Percentiles rank a stretch among this genome's conserved stretches.
These are phyloP conservation scores for Pythium guiyangense DNA, from an alignment of 352 stramenopile genomes.

Conservation along the genomic window DNA sequence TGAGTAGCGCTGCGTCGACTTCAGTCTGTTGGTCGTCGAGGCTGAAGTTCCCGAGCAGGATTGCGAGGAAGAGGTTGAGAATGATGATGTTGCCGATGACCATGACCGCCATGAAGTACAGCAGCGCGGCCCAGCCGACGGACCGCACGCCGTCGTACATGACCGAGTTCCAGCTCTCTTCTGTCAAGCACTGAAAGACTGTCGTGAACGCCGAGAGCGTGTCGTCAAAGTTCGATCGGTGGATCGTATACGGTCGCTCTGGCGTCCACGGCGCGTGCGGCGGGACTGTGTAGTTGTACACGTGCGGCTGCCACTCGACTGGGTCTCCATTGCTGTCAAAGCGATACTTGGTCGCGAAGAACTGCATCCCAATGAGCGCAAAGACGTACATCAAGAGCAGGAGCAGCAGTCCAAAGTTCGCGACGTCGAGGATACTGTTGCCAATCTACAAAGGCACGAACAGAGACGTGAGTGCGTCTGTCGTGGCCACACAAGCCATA, in stretches of 20 bases:
- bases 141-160: slow-evolving; percentile 79
- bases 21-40: slow-evolving; percentile 27
- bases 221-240: slow-evolving; percentile 50
- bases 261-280: slow-evolving; percentile 37
- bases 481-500: neutral
- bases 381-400: slow-evolving; percentile 90
- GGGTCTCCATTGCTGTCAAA: slow-evolving; percentile 51
- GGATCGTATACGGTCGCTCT: slow-evolving; percentile 33
- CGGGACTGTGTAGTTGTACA: slow-evolving; percentile 33
- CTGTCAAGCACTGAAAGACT: slow-evolving; percentile 84
- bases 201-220: slow-evolving; percentile 59
- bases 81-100: slow-evolving; percentile 83
- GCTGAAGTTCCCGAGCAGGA: slow-evolving; percentile 83
- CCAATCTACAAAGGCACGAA: slow-evolving; percentile 43
- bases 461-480: neutral
- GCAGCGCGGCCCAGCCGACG: slow-evolving; percentile 22
- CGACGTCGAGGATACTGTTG: slow-evolving; percentile 76
- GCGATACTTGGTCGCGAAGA: slow-evolving; percentile 84
- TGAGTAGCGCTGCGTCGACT: slow-evolving; percentile 17
- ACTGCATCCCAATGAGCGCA: slow-evolving; percentile 60
- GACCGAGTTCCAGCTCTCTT: slow-evolving; percentile 87
- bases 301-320: slow-evolving; percentile 32
- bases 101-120: slow-evolving; percentile 69
- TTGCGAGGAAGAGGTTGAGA: slow-evolving; percentile 88
- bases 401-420: slow-evolving; percentile 86